These are phyloP conservation scores for Phellopilus nigrolimitatus DNA, from an alignment of 1,284 basidiomycete genomes.

Conservation along the genomic window DNA sequence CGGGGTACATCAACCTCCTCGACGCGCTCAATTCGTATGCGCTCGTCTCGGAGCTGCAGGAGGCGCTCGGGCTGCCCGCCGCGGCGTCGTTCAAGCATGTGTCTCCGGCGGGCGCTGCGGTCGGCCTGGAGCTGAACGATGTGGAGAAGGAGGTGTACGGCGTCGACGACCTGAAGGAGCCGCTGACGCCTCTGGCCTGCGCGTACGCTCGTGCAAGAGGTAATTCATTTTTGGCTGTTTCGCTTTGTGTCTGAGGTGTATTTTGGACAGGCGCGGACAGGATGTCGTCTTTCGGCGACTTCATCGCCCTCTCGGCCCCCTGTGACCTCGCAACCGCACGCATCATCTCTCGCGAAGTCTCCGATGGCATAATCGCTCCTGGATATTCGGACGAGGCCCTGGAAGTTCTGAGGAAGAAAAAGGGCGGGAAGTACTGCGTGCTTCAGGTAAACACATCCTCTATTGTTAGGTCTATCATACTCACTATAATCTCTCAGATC, in stretches of 20 bases:
- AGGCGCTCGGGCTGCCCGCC: slow-evolving; percentile 83
- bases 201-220: slow-evolving; percentile 97
- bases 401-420: slow-evolving; percentile 93
- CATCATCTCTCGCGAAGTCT: slow-evolving; percentile 97
- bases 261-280: slow-evolving; percentile 77
- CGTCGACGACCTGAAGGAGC: slow-evolving; percentile 90
- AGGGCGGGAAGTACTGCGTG: slow-evolving; percentile 98
- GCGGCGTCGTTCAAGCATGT: slow-evolving; percentile 99
- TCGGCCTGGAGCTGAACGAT: slow-evolving; percentile 81
- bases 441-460: slow-evolving; percentile 59
- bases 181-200: slow-evolving; percentile 83
- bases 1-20: slow-evolving; percentile 99
- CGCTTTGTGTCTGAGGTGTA: slow-evolving; percentile 15
- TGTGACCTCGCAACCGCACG: slow-evolving; percentile 94
- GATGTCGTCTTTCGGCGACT: slow-evolving; percentile 99
- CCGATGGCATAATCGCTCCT: slow-evolving; percentile 96
- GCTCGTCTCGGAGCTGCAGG: slow-evolving; percentile 91
- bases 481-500: slow-evolving; percentile 49
- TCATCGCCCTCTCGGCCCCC: slow-evolving; percentile 90
- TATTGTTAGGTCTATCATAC: not conserved
- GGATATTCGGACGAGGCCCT: slow-evolving; percentile 88
- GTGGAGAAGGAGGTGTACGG: slow-evolving; percentile 94
- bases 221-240: slow-evolving; percentile 29
- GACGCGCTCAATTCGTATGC: slow-evolving; percentile 98
- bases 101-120: slow-evolving; percentile 94